phyloP scores from a whole-genome alignment of 257 asterid genomes.

The Catharanthus roseus region DNA sequence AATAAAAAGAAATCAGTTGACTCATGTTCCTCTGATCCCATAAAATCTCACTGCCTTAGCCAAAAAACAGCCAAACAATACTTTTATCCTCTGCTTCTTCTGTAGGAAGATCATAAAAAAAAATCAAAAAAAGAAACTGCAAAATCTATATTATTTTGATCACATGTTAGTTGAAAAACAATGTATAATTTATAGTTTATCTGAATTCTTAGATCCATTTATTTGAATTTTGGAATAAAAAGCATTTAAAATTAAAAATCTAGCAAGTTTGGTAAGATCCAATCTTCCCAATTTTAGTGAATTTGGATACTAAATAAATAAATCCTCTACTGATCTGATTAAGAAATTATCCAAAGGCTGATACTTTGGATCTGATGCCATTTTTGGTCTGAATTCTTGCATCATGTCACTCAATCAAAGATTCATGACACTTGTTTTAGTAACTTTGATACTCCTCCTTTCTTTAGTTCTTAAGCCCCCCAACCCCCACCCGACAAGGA shows the following conservation, averaged over 20 bases:
- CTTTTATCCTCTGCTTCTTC: not conserved
- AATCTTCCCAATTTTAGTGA: not conserved
- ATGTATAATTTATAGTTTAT: not conserved
- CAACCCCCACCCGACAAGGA: too few species aligned
- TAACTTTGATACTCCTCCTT: not conserved
- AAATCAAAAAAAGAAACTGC: too few species aligned
- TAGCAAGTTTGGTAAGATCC: not conserved
- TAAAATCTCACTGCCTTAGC: not conserved
- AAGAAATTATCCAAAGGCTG: not conserved
- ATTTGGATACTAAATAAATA: not conserved
- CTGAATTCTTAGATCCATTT: not conserved
- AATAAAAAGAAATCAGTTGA: not conserved
- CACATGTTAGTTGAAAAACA: conserved; percentile 4
- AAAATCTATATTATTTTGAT: not conserved
- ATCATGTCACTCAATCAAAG: not conserved
- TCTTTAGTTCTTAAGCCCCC: too few species aligned
- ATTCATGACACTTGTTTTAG: not conserved
- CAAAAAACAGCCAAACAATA: not conserved
- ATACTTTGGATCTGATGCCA: not conserved
- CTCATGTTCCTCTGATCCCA: not conserved
- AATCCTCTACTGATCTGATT: not conserved
- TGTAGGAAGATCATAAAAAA: not conserved
- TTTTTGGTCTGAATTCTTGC: not conserved
- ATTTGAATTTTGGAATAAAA: not conserved
- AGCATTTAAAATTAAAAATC: not conserved